Percentiles rank a stretch among this genome's conserved stretches.
Evolutionary conservation across 116 monocot species (phyloP).

Genomic region (Phalaenopsis hybrid): DNA sequence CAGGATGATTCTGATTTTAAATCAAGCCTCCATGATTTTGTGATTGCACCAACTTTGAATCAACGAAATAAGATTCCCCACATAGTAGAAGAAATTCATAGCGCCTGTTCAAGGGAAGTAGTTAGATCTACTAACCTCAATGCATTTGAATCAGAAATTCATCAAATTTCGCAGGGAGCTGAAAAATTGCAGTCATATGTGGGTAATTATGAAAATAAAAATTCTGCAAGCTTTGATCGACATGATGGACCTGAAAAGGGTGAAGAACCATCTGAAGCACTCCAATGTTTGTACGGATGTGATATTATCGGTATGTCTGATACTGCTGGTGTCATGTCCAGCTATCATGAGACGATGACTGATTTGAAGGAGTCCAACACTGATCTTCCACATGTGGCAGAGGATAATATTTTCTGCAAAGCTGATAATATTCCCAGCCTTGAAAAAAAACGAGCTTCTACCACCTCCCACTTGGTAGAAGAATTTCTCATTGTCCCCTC

Average conservation of each 20-base stretch:
- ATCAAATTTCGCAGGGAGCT: background rate
- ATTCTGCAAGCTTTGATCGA: background rate
- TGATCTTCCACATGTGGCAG: slow-evolving; percentile 14
- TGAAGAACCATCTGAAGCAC: slow-evolving; percentile 2
- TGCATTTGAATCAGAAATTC: background rate
- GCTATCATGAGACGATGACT: slow-evolving; percentile 32
- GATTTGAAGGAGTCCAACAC: slow-evolving; percentile 62
- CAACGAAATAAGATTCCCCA: background rate
- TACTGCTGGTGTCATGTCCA: slow-evolving; percentile 6
- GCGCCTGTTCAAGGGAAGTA: background rate
- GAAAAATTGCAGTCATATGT: background rate
- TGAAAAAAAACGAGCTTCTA: slow-evolving; percentile 25
- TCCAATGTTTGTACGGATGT: background rate
- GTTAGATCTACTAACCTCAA: background rate
- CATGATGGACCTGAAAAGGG: background rate
- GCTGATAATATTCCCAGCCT: slow-evolving; percentile 23
- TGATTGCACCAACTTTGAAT: background rate
- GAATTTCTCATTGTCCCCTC: slow-evolving; percentile 3
- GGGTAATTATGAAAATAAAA: slow-evolving; percentile 4
- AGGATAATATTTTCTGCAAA: slow-evolving; percentile 13
- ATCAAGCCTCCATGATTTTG: background rate
- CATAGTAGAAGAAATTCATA: background rate
- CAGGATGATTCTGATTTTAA: slow-evolving; percentile 19
- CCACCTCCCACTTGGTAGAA: background rate
- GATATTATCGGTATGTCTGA: slow-evolving; percentile 1